Evolutionary conservation across 2,329 filamentous ascomycete genomes (phyloP), one percentile per base, ranked within the genome.

Genomic region (Exophiala sideris): DNA sequence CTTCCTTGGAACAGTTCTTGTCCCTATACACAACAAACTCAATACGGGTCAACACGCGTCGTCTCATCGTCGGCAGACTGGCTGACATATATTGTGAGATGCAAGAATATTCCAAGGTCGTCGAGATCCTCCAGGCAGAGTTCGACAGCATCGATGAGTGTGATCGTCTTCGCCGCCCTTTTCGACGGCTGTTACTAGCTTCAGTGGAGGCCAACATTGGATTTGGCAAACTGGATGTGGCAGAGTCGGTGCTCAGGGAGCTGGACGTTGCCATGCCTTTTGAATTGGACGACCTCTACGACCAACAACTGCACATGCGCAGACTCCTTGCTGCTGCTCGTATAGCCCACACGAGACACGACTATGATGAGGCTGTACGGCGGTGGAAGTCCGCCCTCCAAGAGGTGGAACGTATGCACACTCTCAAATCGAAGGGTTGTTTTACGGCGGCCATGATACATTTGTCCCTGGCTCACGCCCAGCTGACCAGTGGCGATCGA

Each of bases 71-170:
- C 16, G 18, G 39, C 20, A 14, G 39, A 41, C 39, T 41, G 8
- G 39, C 39, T 32, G 42, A 45, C 8, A 18, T 45, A 14, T 45
- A 45, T 33, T 45, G 42, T 21, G 42, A 45, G 16, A 16, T 45
- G 8, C 12, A 21, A n/a, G 11, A 45, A 32, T 32, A 32, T 34
- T 21, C 10, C 16, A 45, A 45, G 42, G 42, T 18, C 16, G n/a
- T 14, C 32, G 42, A 45, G 42, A 11, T 45, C 20, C 42, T 45
- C 9, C 42, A 32, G 18, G 29, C 42, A 34, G 42, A 32, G 21
- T 33, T 45, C 8, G 21, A 45, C 11, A 33, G 42, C 24, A 45
- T 24, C 2, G 8, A 16, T 32, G 11, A 24, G 42, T 12, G 18
- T 18, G 42, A 45, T 9, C 21, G 42, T 10, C 11, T 10, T 8